These are phyloP conservation scores for Canariomyces notabilis DNA, from an alignment of 2,329 filamentous ascomycete species.

Conservation along the genomic window DNA sequence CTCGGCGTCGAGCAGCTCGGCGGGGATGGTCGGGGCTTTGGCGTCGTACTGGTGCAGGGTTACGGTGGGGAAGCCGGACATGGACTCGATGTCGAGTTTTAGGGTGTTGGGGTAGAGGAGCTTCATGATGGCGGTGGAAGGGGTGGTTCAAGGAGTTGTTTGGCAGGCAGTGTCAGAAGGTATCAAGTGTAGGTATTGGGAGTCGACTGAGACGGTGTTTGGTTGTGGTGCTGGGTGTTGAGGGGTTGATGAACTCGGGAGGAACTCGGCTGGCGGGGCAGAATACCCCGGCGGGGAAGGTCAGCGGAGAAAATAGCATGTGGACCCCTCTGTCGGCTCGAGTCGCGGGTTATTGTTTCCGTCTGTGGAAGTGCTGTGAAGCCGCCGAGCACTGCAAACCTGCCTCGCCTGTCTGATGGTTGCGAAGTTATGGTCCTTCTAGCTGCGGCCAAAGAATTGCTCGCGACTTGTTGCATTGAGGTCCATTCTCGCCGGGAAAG, in stretches of 20 bases:
- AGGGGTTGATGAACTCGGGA: not conserved
- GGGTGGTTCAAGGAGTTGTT: not conserved
- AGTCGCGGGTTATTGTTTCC: no score
- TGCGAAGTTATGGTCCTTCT: no score
- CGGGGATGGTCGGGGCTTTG: conserved; percentile 46
- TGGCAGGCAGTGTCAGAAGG: not conserved
- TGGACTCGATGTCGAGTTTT: conserved; percentile 47
- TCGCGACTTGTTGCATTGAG: no score
- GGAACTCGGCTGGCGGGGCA: not conserved
- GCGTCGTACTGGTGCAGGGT: conserved; percentile 57
- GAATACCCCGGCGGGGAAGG: not conserved
- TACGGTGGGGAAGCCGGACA: conserved; percentile 53
- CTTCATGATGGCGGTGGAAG: conserved; percentile 44
- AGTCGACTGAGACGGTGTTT: not conserved
- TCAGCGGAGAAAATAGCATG: no score
- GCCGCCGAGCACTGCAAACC: no score
- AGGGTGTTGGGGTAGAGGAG: conserved; percentile 63
- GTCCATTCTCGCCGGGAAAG: no score
- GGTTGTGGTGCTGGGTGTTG: not conserved
- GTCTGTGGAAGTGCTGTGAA: no score
- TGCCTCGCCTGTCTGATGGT: no score
- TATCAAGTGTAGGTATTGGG: not conserved
- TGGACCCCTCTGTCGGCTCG: not conserved
- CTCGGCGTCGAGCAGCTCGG: conserved; percentile 54
- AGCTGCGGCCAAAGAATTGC: no score